phyloP scores from a whole-genome alignment of 306 rosid species.

The Trifolium pratense region DNA sequence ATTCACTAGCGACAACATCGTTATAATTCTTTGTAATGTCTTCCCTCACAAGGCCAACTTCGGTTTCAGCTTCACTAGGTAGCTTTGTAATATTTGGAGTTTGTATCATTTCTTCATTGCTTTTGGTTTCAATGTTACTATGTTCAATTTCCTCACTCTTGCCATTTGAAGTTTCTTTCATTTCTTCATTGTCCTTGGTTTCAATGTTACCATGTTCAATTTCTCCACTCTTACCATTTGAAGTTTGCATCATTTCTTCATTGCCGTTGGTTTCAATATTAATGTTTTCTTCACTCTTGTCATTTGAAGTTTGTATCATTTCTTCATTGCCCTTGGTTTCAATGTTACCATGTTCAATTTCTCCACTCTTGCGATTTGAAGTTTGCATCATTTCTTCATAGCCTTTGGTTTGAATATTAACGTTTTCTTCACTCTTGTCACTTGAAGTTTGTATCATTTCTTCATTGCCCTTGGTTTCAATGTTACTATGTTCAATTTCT shows the following conservation, averaged over 20 bases:
- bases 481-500: constrained; percentile 11
- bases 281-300: no score
- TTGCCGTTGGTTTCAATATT: no score
- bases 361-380: constrained; percentile 27
- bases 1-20: constrained; percentile 24
- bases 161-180: constrained; percentile 20
- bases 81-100: constrained; percentile 26
- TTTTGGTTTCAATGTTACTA: constrained; percentile 8
- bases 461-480: constrained; percentile 30
- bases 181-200: constrained; percentile 32
- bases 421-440: no score
- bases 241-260: no score
- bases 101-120: constrained; percentile 26
- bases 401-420: no score
- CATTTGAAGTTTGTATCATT: constrained; percentile 27
- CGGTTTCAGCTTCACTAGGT: constrained; percentile 4
- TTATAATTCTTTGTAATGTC: constrained; percentile 10
- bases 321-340: constrained; percentile 35
- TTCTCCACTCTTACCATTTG: constrained; percentile 24
- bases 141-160: constrained; percentile 28
- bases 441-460: constrained; percentile 30
- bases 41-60: constrained; percentile 7
- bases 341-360: neutral
- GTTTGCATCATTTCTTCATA: no score
- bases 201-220: constrained; percentile 13